Base-by-base conservation (phyloP, 495 filamentous ascomycete species). In the Annulohypoxylon stygium region DNA sequence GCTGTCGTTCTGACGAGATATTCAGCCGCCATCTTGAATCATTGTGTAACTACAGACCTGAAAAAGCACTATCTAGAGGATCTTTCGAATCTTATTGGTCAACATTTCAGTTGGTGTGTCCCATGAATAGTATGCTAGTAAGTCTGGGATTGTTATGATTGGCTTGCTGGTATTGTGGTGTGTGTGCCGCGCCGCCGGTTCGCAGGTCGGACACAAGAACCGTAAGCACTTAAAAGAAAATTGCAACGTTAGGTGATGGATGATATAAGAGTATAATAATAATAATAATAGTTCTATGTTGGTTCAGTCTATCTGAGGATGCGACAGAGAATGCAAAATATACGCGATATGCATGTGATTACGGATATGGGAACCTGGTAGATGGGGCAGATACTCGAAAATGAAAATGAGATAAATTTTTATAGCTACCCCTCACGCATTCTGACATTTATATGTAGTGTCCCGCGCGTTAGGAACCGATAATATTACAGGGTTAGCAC, bases 391-490 rank as follows among this genome's bases (percentile, higher is more conserved):
- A 34, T 33, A 26, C 20, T 26, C 36, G 12, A 55, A 11, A 16
- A 10, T 11, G 14, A 14, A 14, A 16, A 55, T 16, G 16, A 34
- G 30, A 50, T 8, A n/a, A 50, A 50, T 2, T 20, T 23, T 20
- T 23, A 16, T 50, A 54, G n/a, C 16, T 55, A 55, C 51, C 51
- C 51, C 51, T 55, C 51, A 55, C 50, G 30, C 8, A 5, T 30
- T 54, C 25, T 30, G 26, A 10, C 25, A 30, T 55, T 55, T 20
- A 14, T 34, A 26, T 55, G 51, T 34, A 55, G 26, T 34, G 14
- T 34, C 26, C 51, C 51, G 14, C 14, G 25, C 10, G 6, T 26
- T 16, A 11, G 26, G 11, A 26, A 30, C 26, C 6, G 51, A 2
- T n/a, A 43, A 39, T 39, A 39, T 39, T 39, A 25, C 50, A 54